Conservation (phyloP, 176 grass and related monocot genomes). For the Zizania latifolia region DNA sequence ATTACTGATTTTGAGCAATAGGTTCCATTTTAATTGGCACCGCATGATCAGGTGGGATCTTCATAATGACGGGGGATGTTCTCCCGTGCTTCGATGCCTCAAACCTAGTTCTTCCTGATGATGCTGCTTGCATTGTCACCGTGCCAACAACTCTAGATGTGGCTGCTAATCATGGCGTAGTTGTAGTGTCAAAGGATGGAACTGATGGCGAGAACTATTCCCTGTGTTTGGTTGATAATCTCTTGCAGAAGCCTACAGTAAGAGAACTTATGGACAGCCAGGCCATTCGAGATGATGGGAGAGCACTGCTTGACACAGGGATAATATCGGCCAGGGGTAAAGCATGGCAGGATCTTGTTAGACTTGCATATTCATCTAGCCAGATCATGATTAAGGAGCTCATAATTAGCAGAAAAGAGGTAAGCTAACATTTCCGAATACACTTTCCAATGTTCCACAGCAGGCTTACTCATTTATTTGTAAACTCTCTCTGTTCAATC, state of each 20-base stretch:
- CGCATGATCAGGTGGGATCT: constrained; percentile 70
- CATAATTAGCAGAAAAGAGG: constrained; percentile 69
- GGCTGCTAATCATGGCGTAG: constrained; percentile 83
- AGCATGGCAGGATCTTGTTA: constrained; percentile 75
- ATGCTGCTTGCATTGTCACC: constrained; percentile 69
- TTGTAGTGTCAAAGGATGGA: constrained; percentile 59
- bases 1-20: neutral
- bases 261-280: constrained; percentile 51
- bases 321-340: constrained; percentile 81
- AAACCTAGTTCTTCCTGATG: constrained; percentile 61
- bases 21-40: constrained; percentile 11
- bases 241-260: constrained; percentile 80
- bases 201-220: constrained; percentile 36
- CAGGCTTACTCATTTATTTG: neutral
- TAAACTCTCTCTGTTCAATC: neutral
- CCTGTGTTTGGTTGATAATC: constrained; percentile 60
- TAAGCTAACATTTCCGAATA: constrained; percentile 52
- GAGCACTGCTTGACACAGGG: constrained; percentile 79
- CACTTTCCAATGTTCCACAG: neutral
- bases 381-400: constrained; percentile 53
- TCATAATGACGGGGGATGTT: constrained; percentile 98
- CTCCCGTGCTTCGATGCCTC: constrained; percentile 89
- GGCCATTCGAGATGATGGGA: constrained; percentile 71
- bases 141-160: constrained; percentile 73
- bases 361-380: constrained; percentile 58